Conservation (phyloP, 2,329 filamentous ascomycete genomes). For the Fusarium nurragi region DNA sequence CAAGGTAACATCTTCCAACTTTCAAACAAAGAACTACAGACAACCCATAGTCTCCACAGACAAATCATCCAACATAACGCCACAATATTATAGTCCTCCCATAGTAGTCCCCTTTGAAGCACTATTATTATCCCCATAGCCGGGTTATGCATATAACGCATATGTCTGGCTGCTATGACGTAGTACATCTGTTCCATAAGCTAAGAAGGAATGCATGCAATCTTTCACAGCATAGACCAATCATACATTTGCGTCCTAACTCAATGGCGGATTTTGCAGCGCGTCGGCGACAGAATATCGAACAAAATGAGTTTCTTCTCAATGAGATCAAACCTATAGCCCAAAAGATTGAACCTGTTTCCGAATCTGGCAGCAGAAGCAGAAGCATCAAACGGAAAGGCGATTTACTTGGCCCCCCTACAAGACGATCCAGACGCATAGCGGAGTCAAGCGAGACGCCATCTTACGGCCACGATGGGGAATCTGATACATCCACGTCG, state of each 20-base stretch:
- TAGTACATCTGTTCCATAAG: not conserved
- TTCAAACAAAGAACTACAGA: too few relatives aligned
- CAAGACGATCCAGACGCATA: constrained; percentile 12
- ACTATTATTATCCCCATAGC: too few relatives aligned
- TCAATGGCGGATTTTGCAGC: constrained; percentile 10
- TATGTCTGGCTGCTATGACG: not conserved
- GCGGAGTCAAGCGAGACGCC: not conserved
- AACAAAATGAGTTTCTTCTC: constrained; percentile 12
- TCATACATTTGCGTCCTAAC: not conserved
- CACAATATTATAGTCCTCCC: too few relatives aligned
- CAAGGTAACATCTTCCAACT: too few relatives aligned
- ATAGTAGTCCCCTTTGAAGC: too few relatives aligned
- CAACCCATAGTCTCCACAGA: too few relatives aligned
- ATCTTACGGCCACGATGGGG: not conserved
- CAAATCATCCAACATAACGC: too few relatives aligned
- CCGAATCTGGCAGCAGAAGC: not conserved
- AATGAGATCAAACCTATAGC: not conserved
- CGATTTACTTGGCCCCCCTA: not conserved
- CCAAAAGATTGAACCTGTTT: not conserved
- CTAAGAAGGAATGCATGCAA: not conserved
- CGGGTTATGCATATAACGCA: too few relatives aligned
- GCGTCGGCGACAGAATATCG: not conserved
- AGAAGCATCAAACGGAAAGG: constrained; percentile 2
- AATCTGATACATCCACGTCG: too few relatives aligned
- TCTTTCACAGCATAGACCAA: not conserved